Evolutionary conservation across 257 asterid genomes (phyloP).

Genomic region (Mitragyna speciosa): DNA sequence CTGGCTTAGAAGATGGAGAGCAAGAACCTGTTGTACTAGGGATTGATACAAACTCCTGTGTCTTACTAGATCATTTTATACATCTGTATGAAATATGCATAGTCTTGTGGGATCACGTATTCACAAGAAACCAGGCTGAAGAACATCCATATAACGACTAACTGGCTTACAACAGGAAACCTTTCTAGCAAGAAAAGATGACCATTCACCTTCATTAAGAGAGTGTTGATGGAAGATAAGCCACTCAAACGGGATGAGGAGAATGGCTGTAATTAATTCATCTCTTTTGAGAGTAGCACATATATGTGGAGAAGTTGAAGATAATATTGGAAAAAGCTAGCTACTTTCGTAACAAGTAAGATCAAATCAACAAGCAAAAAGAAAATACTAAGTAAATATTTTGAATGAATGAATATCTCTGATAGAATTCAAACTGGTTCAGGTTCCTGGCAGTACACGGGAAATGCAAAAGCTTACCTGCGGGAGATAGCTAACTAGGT

Average conservation of each 20-base stretch:
- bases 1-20: neutral
- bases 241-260: neutral
- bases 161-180: neutral
- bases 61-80: neutral
- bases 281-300: neutral
- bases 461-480: constrained; percentile 22
- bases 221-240: neutral
- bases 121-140: neutral
- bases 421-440: neutral
- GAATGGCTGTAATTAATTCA: neutral
- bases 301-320: neutral
- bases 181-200: neutral
- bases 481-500: neutral
- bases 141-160: too few species aligned
- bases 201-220: neutral
- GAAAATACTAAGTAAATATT: neutral
- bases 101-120: neutral
- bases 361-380: neutral
- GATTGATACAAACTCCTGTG: neutral
- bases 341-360: neutral
- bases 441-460: constrained; percentile 6
- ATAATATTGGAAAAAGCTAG: neutral
- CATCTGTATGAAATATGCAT: neutral
- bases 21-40: neutral
- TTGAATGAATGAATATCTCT: neutral